These are phyloP conservation scores for Yamadazyma aaseri DNA, from an alignment of 1,139 yeast genomes.

Conservation along the genomic window DNA sequence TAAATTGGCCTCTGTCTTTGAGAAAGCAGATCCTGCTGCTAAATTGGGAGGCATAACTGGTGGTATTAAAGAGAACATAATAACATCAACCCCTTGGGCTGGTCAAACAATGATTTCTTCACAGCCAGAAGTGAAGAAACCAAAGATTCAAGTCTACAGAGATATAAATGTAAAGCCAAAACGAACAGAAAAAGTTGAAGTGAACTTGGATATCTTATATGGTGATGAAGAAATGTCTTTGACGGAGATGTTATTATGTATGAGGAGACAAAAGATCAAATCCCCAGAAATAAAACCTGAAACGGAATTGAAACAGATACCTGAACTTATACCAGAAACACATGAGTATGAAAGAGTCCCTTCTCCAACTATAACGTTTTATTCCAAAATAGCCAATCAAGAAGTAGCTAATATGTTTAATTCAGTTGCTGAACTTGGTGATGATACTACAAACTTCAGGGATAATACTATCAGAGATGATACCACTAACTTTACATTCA, in stretches of 20 bases:
- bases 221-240: slow-evolving; percentile 50
- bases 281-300: neutral
- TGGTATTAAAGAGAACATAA: slow-evolving; percentile 64
- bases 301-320: neutral
- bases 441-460: slow-evolving; percentile 28
- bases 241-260: slow-evolving; percentile 54
- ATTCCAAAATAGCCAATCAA: slow-evolving; percentile 71
- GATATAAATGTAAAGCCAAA: slow-evolving; percentile 27
- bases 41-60: slow-evolving; percentile 48
- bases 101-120: slow-evolving; percentile 55
- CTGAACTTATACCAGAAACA: neutral
- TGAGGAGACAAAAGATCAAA: slow-evolving; percentile 17
- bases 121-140: slow-evolving; percentile 14
- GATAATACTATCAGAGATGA: slow-evolving; percentile 14
- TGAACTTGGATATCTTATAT: slow-evolving; percentile 60
- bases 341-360: slow-evolving; percentile 19
- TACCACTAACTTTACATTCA: slow-evolving; percentile 50
- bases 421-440: slow-evolving; percentile 30
- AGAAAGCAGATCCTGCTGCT: slow-evolving; percentile 9
- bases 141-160: slow-evolving; percentile 21
- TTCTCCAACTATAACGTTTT: slow-evolving; percentile 79
- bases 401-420: slow-evolving; percentile 80
- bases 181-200: slow-evolving; percentile 54
- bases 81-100: slow-evolving; percentile 61
- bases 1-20: slow-evolving; percentile 28